Evolutionary conservation across 116 monocot genomes (phyloP), one percentile per base, ranked within the genome.

Genomic region (Iris pallida): DNA sequence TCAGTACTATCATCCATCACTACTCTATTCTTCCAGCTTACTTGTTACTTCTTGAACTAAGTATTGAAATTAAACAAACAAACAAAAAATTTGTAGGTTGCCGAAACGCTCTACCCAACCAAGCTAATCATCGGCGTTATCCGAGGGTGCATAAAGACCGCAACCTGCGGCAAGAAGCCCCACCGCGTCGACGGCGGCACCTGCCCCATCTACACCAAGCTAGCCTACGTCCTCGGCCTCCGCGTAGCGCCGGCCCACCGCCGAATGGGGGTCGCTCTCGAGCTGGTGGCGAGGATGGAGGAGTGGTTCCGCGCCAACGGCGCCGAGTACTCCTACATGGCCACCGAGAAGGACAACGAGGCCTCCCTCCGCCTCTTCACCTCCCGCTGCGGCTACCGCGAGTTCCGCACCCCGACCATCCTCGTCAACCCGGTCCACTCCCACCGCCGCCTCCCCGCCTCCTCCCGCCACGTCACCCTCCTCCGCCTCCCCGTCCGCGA

Each of bases 251-350:
- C 97, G 5, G 62, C 68, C 5, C 78, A 87, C 73, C 65, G 96
- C 72, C 76, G 97, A 59, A 81, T 77, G 76, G 92, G 97, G 0
- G 72, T 97, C 9, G 97, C 77, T 20, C 12, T 83, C 55, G 61
- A 73, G 59, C 83, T 97, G 46, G 97, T 97, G 10, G 55, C 7
- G 48, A 42, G 16, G 18, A 74, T 97, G 64, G 97, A 97, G 68
- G 73, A 57, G 43, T 97, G 97, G 97, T 92, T 92, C 68, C 30
- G 65, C 6, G 61, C 61, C 48, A 67, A 55, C 5, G 92, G 85
- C 1, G 90, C 92, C 11, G 92, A 97, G 69, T 97, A 97, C 76
- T 69, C 90, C 0, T 97, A 97, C 83, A 92, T 97, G 92, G 97
- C 97, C 1, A 92, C 97, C 6, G 90, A 85, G 12, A 85, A 74